Conservation (phyloP, 2,329 filamentous ascomycete species). For the Xylaria sp. region DNA sequence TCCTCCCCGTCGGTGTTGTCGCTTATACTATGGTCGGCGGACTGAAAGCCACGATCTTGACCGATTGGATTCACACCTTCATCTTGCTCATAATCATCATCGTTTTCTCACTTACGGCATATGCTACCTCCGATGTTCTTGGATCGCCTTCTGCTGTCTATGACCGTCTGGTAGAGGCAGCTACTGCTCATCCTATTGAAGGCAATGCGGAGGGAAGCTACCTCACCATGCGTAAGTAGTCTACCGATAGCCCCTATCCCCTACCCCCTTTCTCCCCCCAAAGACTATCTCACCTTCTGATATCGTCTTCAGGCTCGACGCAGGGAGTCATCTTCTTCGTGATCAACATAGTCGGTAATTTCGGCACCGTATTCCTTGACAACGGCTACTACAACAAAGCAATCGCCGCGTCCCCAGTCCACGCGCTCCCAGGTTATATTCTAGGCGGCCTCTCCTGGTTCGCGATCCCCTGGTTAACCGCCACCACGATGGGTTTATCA, state of each 20-base stretch:
- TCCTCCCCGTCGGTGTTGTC: slow-evolving; percentile 83
- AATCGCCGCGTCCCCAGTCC: slow-evolving; percentile 85
- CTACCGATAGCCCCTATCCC: too few species aligned
- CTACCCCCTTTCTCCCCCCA: background rate
- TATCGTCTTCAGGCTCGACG: slow-evolving; percentile 59
- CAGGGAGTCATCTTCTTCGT: slow-evolving; percentile 91
- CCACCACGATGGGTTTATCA: slow-evolving; percentile 87
- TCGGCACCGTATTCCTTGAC: slow-evolving; percentile 85
- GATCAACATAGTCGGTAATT: slow-evolving; percentile 89
- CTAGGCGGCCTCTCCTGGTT: slow-evolving; percentile 91
- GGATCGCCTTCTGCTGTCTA: slow-evolving; percentile 83
- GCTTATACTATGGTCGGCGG: slow-evolving; percentile 72
- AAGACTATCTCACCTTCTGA: slow-evolving; percentile 10
- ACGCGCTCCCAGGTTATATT: slow-evolving; percentile 89
- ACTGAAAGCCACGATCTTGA: slow-evolving; percentile 83
- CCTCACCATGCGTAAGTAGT: slow-evolving; percentile 75
- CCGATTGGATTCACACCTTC: slow-evolving; percentile 89
- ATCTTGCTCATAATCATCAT: slow-evolving; percentile 86
- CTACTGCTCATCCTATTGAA: slow-evolving; percentile 75
- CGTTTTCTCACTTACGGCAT: slow-evolving; percentile 84
- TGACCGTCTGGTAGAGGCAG: slow-evolving; percentile 77
- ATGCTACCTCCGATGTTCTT: slow-evolving; percentile 76
- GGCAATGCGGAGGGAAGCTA: slow-evolving; percentile 87
- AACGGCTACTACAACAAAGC: slow-evolving; percentile 95
- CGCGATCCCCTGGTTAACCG: slow-evolving; percentile 89